phyloP scores from a whole-genome alignment of 176 grass and related monocot species.

The Triticum timopheevii region DNA sequence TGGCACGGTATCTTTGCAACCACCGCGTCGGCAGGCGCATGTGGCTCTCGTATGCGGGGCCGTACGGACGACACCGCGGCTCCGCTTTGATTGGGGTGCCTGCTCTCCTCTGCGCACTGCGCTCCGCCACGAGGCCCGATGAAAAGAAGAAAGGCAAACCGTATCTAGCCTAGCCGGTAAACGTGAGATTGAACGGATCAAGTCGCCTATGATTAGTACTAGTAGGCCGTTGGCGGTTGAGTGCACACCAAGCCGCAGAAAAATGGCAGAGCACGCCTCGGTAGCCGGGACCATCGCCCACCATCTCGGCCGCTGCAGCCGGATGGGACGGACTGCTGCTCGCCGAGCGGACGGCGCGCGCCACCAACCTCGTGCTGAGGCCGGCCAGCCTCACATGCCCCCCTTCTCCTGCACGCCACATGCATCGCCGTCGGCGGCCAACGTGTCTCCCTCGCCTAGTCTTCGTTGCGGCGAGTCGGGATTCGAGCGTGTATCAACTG shows the following conservation, averaged over 20 bases:
- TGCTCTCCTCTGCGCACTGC: too few relatives aligned
- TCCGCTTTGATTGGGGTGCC: not conserved
- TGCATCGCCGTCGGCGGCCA: not conserved
- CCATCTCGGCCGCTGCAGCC: too few relatives aligned
- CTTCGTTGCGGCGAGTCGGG: not conserved
- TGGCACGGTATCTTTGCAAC: conserved; percentile 42
- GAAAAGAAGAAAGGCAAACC: not conserved
- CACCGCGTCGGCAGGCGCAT: conserved; percentile 21
- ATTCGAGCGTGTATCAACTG: not conserved
- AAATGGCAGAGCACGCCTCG: not conserved
- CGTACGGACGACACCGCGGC: conserved; percentile 24
- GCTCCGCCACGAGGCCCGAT: too few relatives aligned
- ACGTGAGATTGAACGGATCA: not conserved
- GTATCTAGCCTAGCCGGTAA: not conserved
- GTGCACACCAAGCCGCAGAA: not conserved
- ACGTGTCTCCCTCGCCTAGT: not conserved
- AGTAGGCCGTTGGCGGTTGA: not conserved
- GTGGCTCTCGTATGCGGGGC: conserved; percentile 18
- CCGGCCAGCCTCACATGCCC: not conserved
- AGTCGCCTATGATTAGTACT: not conserved
- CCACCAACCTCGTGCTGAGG: conserved; percentile 27
- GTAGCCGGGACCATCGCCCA: not conserved
- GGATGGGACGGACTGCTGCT: not conserved
- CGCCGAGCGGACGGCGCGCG: not conserved
- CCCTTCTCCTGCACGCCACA: not conserved